Percentiles rank a stretch among this genome's conserved stretches.
phyloP scores from a whole-genome alignment of 2,329 filamentous ascomycete genomes.

The Pseudogymnoascus sp. region DNA sequence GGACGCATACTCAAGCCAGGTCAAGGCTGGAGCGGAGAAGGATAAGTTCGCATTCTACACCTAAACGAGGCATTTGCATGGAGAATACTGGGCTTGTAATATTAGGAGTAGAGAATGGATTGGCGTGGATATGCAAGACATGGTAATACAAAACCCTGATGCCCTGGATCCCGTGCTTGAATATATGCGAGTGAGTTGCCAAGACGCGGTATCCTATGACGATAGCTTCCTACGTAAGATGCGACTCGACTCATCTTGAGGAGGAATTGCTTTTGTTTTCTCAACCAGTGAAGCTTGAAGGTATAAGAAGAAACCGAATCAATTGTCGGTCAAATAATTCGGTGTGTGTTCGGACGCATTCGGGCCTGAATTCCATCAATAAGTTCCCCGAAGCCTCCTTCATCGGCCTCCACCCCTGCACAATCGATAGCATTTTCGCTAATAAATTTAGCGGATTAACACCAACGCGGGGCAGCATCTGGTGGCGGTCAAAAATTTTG shows the following conservation, averaged over 20 bases:
- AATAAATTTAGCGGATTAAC: constrained; percentile 4
- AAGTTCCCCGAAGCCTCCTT: neutral
- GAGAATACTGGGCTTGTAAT: constrained; percentile 9
- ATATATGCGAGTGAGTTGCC: neutral
- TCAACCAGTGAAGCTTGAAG: neutral
- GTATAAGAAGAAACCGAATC: neutral
- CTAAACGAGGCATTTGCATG: constrained; percentile 5
- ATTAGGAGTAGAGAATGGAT: constrained; percentile 7
- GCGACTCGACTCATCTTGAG: neutral
- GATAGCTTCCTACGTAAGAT: neutral
- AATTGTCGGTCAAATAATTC: neutral
- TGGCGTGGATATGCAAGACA: neutral
- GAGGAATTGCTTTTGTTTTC: neutral
- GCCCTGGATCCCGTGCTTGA: neutral
- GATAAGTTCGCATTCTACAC: constrained; percentile 10
- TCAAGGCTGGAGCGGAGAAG: constrained; percentile 53
- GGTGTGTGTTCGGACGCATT: neutral
- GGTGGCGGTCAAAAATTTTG: constrained; percentile 7
- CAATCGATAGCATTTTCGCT: neutral
- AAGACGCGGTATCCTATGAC: neutral
- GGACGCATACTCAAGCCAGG: constrained; percentile 93
- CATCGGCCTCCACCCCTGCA: neutral
- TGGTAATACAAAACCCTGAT: neutral
- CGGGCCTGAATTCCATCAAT: neutral
- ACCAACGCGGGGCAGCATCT: constrained; percentile 4